A percentile compares a stretch with the other conserved stretches of the same genome.
Conservation (phyloP, 331 rosid species). For the Phaseolus coccineus region DNA sequence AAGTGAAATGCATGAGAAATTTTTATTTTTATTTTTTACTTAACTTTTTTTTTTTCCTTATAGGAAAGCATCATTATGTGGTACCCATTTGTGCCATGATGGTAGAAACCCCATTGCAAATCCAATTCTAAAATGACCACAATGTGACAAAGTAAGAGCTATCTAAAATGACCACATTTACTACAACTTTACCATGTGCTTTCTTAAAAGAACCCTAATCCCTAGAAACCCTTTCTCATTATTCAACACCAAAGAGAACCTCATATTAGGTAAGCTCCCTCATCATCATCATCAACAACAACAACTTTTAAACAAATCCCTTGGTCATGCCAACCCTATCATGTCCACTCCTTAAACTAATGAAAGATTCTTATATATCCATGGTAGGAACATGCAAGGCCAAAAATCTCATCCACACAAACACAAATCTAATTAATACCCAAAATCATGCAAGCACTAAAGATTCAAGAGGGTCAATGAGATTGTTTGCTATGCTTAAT, state of each 20-base stretch:
- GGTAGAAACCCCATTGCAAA: slow-evolving; percentile 46
- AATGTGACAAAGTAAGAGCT: slow-evolving; percentile 6
- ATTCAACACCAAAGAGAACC: slow-evolving; percentile 41
- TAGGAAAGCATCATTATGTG: slow-evolving; percentile 40
- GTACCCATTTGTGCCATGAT: slow-evolving; percentile 48
- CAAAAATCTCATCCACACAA: slow-evolving; percentile 50
- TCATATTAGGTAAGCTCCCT: slow-evolving; percentile 44
- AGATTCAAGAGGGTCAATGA: not conserved
- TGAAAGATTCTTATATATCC: slow-evolving; percentile 18
- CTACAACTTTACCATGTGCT: slow-evolving; percentile 53
- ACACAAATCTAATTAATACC: not conserved
- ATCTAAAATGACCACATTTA: slow-evolving; percentile 45
- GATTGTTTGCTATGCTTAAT: slow-evolving; percentile 41
- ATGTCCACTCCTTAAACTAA: slow-evolving; percentile 42
- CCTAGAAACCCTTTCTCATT: slow-evolving; percentile 59
- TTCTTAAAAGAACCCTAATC: slow-evolving; percentile 65
- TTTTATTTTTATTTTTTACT: not conserved
- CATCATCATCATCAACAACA: slow-evolving; percentile 31
- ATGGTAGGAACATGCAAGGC: slow-evolving; percentile 45
- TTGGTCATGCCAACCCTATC: slow-evolving; percentile 50
- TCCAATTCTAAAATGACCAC: slow-evolving; percentile 48
- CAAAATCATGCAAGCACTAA: not conserved
- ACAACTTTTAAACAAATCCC: slow-evolving; percentile 49
- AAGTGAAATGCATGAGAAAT: slow-evolving; percentile 34
- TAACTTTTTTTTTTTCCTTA: not conserved